These are phyloP conservation scores for Clonostachys solani DNA, from an alignment of 2,329 filamentous ascomycete species.

Conservation along the genomic window DNA sequence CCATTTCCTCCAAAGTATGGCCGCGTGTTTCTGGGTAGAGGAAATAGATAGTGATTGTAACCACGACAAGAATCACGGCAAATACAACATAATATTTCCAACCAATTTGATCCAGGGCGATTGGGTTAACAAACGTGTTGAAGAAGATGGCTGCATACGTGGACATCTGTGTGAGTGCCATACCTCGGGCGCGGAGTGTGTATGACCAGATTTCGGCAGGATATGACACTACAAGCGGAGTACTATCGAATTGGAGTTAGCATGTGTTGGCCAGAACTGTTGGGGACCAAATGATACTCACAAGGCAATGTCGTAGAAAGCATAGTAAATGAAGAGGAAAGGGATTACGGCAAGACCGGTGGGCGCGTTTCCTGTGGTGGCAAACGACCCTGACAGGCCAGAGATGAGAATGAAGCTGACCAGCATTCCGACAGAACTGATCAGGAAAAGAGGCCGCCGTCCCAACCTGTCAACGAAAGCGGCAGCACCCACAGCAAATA, in stretches of 20 bases:
- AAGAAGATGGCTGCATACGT: slow-evolving; percentile 22
- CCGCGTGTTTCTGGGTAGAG: slow-evolving; percentile 25
- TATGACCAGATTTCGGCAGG: slow-evolving; percentile 32
- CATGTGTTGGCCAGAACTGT: no score
- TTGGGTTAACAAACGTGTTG: slow-evolving; percentile 27
- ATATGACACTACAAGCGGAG: slow-evolving; percentile 39
- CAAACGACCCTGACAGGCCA: slow-evolving; percentile 23
- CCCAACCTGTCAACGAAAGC: slow-evolving; percentile 38
- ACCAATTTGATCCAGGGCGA: slow-evolving; percentile 10
- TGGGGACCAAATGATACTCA: no score
- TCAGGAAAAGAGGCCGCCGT: slow-evolving; percentile 39
- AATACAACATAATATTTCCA: slow-evolving; percentile 13
- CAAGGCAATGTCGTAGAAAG: slow-evolving; percentile 37
- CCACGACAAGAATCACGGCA: slow-evolving; percentile 11
- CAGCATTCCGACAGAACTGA: slow-evolving; percentile 27
- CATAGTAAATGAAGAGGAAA: slow-evolving; percentile 41
- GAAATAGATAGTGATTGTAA: slow-evolving; percentile 8
- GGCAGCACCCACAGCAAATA: slow-evolving; percentile 25
- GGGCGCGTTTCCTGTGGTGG: slow-evolving; percentile 14
- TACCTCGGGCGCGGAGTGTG: slow-evolving; percentile 26
- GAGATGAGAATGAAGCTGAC: slow-evolving; percentile 31
- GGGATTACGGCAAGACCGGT: slow-evolving; percentile 41
- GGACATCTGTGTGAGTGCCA: slow-evolving; percentile 39
- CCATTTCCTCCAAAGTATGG: slow-evolving; percentile 14
- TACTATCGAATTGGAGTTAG: slow-evolving; percentile 11